Evolutionary conservation across 148 eudicot genomes (phyloP).

Genomic region (Camellia lanceoleosa): DNA sequence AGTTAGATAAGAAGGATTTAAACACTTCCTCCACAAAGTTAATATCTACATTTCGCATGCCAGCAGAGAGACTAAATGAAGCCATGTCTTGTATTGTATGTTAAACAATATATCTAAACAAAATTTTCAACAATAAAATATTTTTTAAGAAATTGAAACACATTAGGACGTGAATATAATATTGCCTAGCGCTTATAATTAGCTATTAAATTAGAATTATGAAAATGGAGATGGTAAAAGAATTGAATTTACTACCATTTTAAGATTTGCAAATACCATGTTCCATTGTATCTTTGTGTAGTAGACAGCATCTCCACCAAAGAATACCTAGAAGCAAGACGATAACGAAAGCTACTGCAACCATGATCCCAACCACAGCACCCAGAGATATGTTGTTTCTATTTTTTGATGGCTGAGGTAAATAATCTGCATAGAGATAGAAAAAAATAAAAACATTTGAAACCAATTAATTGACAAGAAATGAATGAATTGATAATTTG

Average conservation of each 20-base stretch:
- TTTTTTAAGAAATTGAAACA: no score
- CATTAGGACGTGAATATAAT: no score
- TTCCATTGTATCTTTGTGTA: conserved; percentile 14
- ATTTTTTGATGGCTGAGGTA: background rate
- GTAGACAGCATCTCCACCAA: conserved; percentile 30
- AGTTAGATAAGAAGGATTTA: background rate
- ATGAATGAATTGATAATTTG: no score
- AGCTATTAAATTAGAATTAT: no score
- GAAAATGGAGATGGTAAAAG: no score
- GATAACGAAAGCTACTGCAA: conserved; percentile 16
- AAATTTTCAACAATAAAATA: background rate
- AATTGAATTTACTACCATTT: background rate
- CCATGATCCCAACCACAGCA: conserved; percentile 25
- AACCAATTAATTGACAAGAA: background rate
- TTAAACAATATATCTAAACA: background rate
- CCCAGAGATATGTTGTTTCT: conserved; percentile 18
- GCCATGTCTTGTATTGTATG: background rate
- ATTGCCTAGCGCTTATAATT: no score
- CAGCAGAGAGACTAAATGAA: background rate
- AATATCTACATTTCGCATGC: background rate
- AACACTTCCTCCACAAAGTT: background rate
- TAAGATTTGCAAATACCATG: conserved; percentile 15
- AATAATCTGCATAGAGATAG: conserved; percentile 12
- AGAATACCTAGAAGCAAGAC: conserved; percentile 25
- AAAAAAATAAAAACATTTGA: background rate